Evolutionary conservation across 345 rosid species (phyloP), one percentile per base, ranked within the genome.

Genomic region (Tarenaya hassleriana): DNA sequence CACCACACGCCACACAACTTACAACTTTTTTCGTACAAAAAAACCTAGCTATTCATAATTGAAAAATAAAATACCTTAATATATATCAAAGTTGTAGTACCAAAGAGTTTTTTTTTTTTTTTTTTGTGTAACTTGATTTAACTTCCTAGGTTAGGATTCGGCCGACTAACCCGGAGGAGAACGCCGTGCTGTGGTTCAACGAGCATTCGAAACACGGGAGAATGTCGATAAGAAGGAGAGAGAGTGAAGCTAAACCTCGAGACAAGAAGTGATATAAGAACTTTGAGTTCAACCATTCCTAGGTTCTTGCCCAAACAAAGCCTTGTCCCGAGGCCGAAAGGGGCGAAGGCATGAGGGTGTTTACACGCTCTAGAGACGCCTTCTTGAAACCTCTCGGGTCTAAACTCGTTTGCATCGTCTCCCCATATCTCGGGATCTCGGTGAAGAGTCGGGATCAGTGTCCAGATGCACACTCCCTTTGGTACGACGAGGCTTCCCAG

Each of bases 251-350:
- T 73, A 32, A 84, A 84, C 64, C 68, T 77, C 47, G 86, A 86
- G 40, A 90, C 75, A n/a, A 90, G 50, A 44, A 82, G 69, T 0
- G 79, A 67, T 19, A 90, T 46, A 43, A 80, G 68, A 33, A 76
- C 62, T 65, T 86, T 86, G 52, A 81, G 56, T 47, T 90, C 75
- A 40, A 76, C 69, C 87, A 84, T 77, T 0, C 84, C 92, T 4
- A 87, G 82, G 64, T 82, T 82, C 60, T 62, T 74, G 1, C 87
- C 98, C 39, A 87, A 62, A 69, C 98, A 87, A 49, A 60, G 40
- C 34, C 95, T 76, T 31, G 87, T 80, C 10, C 98, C 98, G 3
- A 82, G 44, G 7, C 94, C 96, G 18, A 90, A 90, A 0, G 94
- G 84, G 9, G 84, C 56, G 27, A 78, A 82, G 11, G 77, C 77